Percentiles rank a stretch among this genome's conserved stretches.
phyloP scores from a whole-genome alignment of 306 rosid genomes.

The Herpetospermum pedunculosum region DNA sequence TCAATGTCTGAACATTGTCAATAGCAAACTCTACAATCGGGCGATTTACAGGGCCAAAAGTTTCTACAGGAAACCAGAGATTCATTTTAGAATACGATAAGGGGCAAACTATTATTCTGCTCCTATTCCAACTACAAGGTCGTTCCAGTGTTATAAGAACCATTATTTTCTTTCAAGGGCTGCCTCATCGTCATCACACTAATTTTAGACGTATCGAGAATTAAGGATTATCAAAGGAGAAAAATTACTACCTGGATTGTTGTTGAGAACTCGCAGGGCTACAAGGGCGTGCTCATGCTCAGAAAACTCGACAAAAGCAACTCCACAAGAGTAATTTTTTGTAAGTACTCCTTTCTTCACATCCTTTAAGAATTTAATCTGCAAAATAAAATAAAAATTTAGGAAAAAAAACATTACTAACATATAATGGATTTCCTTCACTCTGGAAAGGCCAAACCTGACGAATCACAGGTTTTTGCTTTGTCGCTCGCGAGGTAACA shows the following conservation, averaged over 20 bases:
- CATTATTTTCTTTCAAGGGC: not conserved
- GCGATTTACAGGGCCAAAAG: conserved; percentile 78
- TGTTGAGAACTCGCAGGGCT: conserved; percentile 87
- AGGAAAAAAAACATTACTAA: not conserved
- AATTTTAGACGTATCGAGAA: not conserved
- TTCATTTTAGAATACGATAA: not conserved
- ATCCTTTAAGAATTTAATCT: conserved; percentile 79
- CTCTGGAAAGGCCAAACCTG: conserved; percentile 39
- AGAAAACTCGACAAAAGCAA: conserved; percentile 83
- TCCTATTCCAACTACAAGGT: not conserved
- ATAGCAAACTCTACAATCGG: conserved; percentile 95
- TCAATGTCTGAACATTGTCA: conserved; percentile 70
- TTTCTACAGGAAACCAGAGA: conserved; percentile 33
- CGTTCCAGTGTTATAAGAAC: not conserved
- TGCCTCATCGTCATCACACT: not conserved
- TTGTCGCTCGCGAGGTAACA: conserved; percentile 74
- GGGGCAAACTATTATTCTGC: not conserved
- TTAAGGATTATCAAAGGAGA: not conserved
- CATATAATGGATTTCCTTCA: not conserved
- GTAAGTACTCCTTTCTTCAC: conserved; percentile 54
- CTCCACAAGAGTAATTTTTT: conserved; percentile 68
- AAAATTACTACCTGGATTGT: conserved; percentile 70
- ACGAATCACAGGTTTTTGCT: conserved; percentile 72
- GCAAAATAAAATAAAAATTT: conserved; percentile 12
- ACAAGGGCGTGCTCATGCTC: conserved; percentile 98